A percentile compares a stretch with the other conserved stretches of the same genome.
Evolutionary conservation across 176 grass and related monocot species (phyloP).

Genomic region (Ampelocalamus luodianensis): DNA sequence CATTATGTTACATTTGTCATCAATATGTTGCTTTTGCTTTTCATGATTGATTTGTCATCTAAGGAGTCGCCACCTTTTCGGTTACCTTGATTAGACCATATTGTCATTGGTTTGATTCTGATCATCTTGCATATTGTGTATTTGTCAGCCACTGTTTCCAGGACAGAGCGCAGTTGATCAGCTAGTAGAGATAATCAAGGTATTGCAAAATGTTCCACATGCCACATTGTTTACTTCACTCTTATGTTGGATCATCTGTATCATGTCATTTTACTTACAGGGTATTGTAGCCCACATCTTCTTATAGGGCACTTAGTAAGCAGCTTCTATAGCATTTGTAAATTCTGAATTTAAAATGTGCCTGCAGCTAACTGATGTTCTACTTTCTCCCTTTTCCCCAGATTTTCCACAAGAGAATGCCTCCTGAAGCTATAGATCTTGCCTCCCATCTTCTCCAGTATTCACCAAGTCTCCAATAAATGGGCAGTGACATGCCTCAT

Average conservation of each 20-base stretch:
- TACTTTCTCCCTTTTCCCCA: constrained; percentile 5
- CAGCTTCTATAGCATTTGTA: background rate
- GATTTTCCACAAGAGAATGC: constrained; percentile 98
- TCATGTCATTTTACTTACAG: constrained; percentile 1
- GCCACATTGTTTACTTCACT: constrained; percentile 16
- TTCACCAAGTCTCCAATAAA: constrained; percentile 81
- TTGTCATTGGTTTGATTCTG: constrained; percentile 12
- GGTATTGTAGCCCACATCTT: background rate
- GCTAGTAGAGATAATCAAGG: constrained; percentile 93
- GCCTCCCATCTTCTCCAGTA: constrained; percentile 91
- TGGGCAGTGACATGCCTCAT: constrained; percentile 14
- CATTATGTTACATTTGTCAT: background rate
- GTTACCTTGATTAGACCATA: background rate
- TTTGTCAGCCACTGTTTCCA: constrained; percentile 82
- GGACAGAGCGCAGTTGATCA: constrained; percentile 87
- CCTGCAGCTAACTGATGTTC: background rate
- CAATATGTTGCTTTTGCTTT: background rate
- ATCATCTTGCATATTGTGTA: constrained; percentile 34
- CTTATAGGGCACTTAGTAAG: background rate
- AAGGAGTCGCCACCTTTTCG: background rate
- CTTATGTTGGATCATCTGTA: constrained; percentile 21
- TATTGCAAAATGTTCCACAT: constrained; percentile 38
- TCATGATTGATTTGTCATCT: constrained; percentile 11
- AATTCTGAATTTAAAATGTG: constrained; percentile 16
- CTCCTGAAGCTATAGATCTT: constrained; percentile 87